Conservation (phyloP, 1,139 yeast species). For the Zygoascus hellenicus region DNA sequence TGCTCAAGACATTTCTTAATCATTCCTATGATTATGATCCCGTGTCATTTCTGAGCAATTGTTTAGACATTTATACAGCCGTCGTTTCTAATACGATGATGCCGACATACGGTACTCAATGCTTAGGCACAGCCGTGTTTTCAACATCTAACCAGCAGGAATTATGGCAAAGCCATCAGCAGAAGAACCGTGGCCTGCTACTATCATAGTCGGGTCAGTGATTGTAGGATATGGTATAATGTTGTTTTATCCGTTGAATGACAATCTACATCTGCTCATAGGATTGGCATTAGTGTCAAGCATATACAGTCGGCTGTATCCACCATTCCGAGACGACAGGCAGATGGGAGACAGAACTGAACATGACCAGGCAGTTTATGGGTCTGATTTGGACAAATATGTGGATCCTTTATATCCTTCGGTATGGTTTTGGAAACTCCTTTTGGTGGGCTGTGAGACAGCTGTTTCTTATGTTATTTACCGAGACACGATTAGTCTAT, state of each 20-base stretch:
- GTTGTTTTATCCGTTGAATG: conserved; percentile 12
- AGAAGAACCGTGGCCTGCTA: conserved; percentile 13
- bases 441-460: conserved; percentile 7
- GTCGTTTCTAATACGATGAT: no score
- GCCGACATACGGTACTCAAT: no score
- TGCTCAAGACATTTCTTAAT: no score
- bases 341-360: conserved; percentile 7
- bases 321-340: conserved; percentile 15
- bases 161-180: conserved; percentile 4
- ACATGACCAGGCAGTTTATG: conserved; percentile 5
- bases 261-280: conserved; percentile 19
- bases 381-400: background rate
- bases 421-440: conserved; percentile 12
- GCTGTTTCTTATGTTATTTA: conserved; percentile 8
- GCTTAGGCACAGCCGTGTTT: background rate
- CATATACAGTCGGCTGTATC: conserved; percentile 18
- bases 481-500: conserved; percentile 1
- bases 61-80: no score
- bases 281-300: conserved; percentile 22
- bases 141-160: background rate
- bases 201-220: conserved; percentile 10
- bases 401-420: conserved; percentile 14
- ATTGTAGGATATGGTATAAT: conserved; percentile 3
- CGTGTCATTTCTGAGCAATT: no score
- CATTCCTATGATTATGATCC: no score